Percentiles rank a stretch among this genome's conserved stretches.
Evolutionary conservation across 805 yeast species (phyloP).

Genomic region (Suhomyces sp.): DNA sequence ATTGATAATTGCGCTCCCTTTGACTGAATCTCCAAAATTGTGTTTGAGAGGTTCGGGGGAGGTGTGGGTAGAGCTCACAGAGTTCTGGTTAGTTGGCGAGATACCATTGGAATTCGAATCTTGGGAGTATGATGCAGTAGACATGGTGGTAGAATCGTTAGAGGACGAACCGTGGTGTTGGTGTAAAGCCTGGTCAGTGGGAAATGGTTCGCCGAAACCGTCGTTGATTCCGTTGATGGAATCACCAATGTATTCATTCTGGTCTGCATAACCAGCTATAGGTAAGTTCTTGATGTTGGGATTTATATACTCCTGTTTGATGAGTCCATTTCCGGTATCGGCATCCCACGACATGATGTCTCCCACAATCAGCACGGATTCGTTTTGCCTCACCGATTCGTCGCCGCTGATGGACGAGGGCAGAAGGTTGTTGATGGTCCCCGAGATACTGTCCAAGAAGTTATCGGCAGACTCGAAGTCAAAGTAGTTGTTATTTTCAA

Average conservation of each 20-base stretch:
- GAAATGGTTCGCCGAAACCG: not conserved
- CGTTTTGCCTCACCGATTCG: conserved; percentile 11
- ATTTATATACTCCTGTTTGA: conserved; percentile 7
- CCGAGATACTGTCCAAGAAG: conserved; percentile 30
- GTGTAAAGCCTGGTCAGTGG: not conserved
- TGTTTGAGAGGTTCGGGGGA: conserved; percentile 20
- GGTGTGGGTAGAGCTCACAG: conserved; percentile 21
- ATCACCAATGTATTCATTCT: not conserved
- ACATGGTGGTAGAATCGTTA: conserved; percentile 13
- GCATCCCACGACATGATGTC: conserved; percentile 2
- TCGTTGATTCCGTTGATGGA: not conserved
- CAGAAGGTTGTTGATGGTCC: conserved; percentile 20
- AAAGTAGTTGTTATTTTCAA: conserved; percentile 13
- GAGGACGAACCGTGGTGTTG: not conserved
- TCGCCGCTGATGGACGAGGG: conserved; percentile 21
- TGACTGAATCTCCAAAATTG: conserved; percentile 4
- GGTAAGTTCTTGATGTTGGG: conserved; percentile 6
- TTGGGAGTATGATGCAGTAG: conserved; percentile 15
- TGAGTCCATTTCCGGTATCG: not conserved
- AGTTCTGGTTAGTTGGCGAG: conserved; percentile 16
- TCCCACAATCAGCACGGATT: not conserved
- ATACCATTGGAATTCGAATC: conserved; percentile 16
- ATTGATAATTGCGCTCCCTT: not conserved
- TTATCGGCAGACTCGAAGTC: conserved; percentile 31
- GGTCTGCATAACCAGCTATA: not conserved